Evolutionary conservation across 1,139 yeast genomes (phyloP), one percentile per base, ranked within the genome.

Genomic region (Candida sp.): DNA sequence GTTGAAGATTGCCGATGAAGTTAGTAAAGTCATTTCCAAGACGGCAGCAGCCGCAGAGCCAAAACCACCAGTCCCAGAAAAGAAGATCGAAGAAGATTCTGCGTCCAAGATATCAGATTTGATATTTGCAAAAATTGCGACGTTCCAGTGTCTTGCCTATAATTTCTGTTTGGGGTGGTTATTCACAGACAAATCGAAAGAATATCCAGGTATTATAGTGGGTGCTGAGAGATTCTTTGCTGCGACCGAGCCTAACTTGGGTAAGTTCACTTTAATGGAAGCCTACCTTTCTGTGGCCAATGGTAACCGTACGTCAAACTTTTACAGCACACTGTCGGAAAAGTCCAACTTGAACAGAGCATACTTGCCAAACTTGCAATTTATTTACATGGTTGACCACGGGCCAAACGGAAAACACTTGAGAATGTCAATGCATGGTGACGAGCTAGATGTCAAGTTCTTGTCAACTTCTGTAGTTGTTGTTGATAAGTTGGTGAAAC

Each of bases 131-230:
- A 47, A 49, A 31, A 54, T 80, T 53, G 69, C 80, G 17, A 69
- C 89, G 0, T 72, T 88, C 40, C 88, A 84, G 50, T 75, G 89
- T 44, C 66, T 85, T 8, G 81, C 92, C 0, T 81, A 85, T 57
- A 84, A 87, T 58, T 78, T 88, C 54, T 88, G 96, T 59, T 54
- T 87, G 34, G 96, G 96, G 0, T 90, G 96, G 92, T 65, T 90
- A 5, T 88, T 88, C 63, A 70, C 68, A 33, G 64, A 63, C 30
- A 53, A 67, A 4, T 72, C 72, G 27, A 80, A 81, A 25, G 75
- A 73, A 28, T 77, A 77, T 47, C 86, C 86, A 0, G 97, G 97
- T 22, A 63, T 90, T n/a, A 84, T 88, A 42, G 57, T 84, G 44
- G 97, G 97, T 0, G 90, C 90, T 49, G 90, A 88, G 54, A 70